Percentiles rank a stretch among this genome's conserved stretches.
phyloP scores from a whole-genome alignment of 2,329 filamentous ascomycete species.

The Pseudocercospora pini-densiflorae region DNA sequence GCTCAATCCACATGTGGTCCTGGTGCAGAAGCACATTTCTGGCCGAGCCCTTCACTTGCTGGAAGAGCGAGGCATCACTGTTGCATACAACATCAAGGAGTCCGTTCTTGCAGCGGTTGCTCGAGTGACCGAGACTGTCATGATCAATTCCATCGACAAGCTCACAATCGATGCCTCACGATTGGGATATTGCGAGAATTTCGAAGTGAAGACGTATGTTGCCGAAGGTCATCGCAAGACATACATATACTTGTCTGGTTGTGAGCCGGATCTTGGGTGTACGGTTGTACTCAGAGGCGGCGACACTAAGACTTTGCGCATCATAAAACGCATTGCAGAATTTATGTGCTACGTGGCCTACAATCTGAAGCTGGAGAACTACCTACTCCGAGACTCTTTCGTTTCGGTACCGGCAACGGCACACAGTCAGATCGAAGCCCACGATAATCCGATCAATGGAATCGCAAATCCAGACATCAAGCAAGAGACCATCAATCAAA shows the following conservation, averaged over 20 bases:
- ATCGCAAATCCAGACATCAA: slow-evolving; percentile 14
- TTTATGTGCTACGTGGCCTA: slow-evolving; percentile 99
- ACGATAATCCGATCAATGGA: slow-evolving; percentile 23
- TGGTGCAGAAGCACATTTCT: slow-evolving; percentile 93
- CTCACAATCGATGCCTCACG: slow-evolving; percentile 75
- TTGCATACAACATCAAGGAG: slow-evolving; percentile 94
- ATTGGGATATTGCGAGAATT: slow-evolving; percentile 80
- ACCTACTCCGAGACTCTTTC: slow-evolving; percentile 89
- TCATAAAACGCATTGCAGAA: slow-evolving; percentile 91
- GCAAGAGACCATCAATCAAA: slow-evolving; percentile 23
- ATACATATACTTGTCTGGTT: slow-evolving; percentile 93
- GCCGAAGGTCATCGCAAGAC: slow-evolving; percentile 86
- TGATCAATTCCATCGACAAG: slow-evolving; percentile 95
- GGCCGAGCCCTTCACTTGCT: slow-evolving; percentile 88
- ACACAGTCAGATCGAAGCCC: slow-evolving; percentile 45
- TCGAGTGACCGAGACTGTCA: slow-evolving; percentile 85
- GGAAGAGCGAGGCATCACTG: slow-evolving; percentile 85
- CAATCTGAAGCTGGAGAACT: slow-evolving; percentile 94
- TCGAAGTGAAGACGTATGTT: slow-evolving; percentile 95
- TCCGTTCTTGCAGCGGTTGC: slow-evolving; percentile 95
- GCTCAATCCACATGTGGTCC: slow-evolving; percentile 78
- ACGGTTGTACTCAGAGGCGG: slow-evolving; percentile 91
- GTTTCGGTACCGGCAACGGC: slow-evolving; percentile 71
- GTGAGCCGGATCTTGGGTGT: slow-evolving; percentile 85
- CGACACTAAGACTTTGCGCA: slow-evolving; percentile 69